These are phyloP conservation scores for Limnanthes douglasii DNA, from an alignment of 345 rosid genomes.

Conservation along the genomic window DNA sequence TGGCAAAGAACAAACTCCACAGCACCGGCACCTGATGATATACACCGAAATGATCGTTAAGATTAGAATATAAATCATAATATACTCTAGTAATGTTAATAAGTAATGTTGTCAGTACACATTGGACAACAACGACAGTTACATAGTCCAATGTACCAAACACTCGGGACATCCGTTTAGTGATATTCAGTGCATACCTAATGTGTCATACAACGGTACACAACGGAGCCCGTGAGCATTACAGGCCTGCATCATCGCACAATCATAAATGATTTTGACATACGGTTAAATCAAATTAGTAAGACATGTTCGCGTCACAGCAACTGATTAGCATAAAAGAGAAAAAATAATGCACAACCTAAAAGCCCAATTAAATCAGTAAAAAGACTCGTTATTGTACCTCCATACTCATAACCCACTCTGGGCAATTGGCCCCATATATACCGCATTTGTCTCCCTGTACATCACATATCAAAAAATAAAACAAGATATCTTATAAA, in stretches of 20 bases:
- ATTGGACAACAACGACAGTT: too few species aligned
- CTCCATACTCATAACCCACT: conserved; percentile 95
- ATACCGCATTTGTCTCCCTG: conserved; percentile 77
- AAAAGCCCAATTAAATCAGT: background rate
- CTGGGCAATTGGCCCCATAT: conserved; percentile 58
- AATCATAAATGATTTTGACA: too few species aligned
- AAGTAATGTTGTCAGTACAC: too few species aligned
- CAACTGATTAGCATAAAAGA: too few species aligned
- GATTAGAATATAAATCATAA: background rate
- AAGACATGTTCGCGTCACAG: too few species aligned
- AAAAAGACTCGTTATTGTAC: conserved; percentile 12
- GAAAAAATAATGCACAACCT: background rate
- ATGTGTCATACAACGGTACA: conserved; percentile 77
- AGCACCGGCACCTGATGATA: conserved; percentile 59
- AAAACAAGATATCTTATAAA: background rate
- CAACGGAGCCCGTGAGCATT: conserved; percentile 80
- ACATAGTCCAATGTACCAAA: too few species aligned
- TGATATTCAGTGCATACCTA: conserved; percentile 60
- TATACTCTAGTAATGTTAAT: too few species aligned
- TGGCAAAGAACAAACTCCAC: conserved; percentile 62
- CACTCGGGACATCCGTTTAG: too few species aligned
- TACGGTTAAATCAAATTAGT: too few species aligned
- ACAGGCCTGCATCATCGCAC: conserved; percentile 80
- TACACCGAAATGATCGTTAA: conserved; percentile 4
- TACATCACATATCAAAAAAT: conserved; percentile 1